phyloP scores from a whole-genome alignment of 2,329 filamentous ascomycete species.

The Alternaria sp. region DNA sequence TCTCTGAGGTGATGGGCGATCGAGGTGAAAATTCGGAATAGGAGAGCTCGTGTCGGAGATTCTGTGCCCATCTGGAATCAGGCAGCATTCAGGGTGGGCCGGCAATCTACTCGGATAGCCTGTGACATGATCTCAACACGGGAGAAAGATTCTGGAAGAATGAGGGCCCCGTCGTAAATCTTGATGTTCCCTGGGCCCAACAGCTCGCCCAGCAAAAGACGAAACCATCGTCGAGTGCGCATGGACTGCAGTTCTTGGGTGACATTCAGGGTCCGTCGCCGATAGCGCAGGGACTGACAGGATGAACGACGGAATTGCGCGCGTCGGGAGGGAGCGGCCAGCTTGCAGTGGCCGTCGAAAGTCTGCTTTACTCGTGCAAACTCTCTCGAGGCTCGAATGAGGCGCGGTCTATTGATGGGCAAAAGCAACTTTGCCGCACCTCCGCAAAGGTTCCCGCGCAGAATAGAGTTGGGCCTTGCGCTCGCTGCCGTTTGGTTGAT shows the following conservation, averaged over 20 bases:
- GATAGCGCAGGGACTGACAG: conserved; percentile 20
- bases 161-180: conserved; percentile 24
- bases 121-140: conserved; percentile 28
- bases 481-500: conserved; percentile 26
- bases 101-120: conserved; percentile 40
- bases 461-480: conserved; percentile 24
- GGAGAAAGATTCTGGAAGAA: conserved; percentile 44
- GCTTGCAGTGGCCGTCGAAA: conserved; percentile 7
- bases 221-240: conserved; percentile 15
- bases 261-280: conserved; percentile 12
- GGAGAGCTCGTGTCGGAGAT: conserved; percentile 10
- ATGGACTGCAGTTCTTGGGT: conserved; percentile 10
- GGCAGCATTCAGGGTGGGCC: conserved; percentile 29
- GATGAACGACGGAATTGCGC: conserved; percentile 17
- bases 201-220: conserved; percentile 20
- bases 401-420: conserved; percentile 5
- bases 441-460: conserved; percentile 2
- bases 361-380: conserved; percentile 16
- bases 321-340: conserved; percentile 16
- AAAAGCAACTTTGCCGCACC: conserved; percentile 25
- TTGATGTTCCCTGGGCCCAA: conserved; percentile 17
- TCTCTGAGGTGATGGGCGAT: conserved; percentile 2
- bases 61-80: conserved; percentile 13
- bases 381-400: conserved; percentile 14
- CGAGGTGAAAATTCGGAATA: conserved; percentile 4